These are phyloP conservation scores for Thielaviopsis populi DNA, from an alignment of 2,329 filamentous ascomycete species.

Conservation along the genomic window DNA sequence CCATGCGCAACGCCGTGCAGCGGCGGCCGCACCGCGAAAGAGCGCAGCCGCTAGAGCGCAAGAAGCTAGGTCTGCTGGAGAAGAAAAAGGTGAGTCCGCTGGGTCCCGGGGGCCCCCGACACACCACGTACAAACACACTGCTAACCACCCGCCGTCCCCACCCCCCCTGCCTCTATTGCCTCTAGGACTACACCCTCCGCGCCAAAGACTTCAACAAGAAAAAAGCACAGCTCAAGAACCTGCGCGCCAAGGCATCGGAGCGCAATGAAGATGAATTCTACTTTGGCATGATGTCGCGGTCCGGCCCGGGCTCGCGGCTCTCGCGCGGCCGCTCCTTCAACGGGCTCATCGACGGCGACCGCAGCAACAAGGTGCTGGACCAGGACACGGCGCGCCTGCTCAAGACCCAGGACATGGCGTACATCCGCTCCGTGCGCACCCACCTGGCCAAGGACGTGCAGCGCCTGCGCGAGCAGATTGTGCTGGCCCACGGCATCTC, in stretches of 20 bases:
- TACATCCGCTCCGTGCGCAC: constrained; percentile 50
- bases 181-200: constrained; percentile 47
- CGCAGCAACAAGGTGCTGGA: constrained; percentile 41
- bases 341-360: constrained; percentile 41
- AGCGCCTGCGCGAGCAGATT: constrained; percentile 37
- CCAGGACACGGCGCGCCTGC: constrained; percentile 42
- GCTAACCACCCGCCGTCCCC: background rate
- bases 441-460: constrained; percentile 42
- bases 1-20: constrained; percentile 49
- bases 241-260: constrained; percentile 47
- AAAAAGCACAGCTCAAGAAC: constrained; percentile 43
- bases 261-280: constrained; percentile 59
- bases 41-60: constrained; percentile 68
- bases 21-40: constrained; percentile 81
- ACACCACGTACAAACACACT: background rate
- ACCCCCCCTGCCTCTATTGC: background rate
- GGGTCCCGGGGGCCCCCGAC: constrained; percentile 9
- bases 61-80: constrained; percentile 81
- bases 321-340: constrained; percentile 36
- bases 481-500: constrained; percentile 28
- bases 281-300: constrained; percentile 53
- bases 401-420: constrained; percentile 55
- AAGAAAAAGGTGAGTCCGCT: constrained; percentile 61
- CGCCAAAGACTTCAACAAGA: constrained; percentile 50
- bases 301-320: constrained; percentile 38